These are phyloP conservation scores for Cutaneotrichosporon sp. DNA, from an alignment of 1,284 basidiomycete genomes.

Conservation along the genomic window DNA sequence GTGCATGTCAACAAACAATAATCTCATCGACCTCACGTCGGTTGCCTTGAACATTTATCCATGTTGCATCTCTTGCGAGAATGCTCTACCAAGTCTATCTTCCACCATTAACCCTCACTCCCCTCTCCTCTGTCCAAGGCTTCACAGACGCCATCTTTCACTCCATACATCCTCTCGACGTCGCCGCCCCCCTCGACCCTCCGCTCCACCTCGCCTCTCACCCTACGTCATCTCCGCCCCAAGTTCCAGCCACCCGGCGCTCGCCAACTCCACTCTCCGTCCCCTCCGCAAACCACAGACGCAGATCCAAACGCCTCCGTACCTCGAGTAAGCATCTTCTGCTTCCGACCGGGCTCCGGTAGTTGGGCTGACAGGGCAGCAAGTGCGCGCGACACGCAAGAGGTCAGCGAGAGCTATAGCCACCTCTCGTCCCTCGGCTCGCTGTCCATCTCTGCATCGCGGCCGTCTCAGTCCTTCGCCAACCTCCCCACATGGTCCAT, in stretches of 20 bases:
- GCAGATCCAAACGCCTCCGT: conserved; percentile 15
- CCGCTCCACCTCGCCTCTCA: not conserved
- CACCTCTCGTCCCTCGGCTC: conserved; percentile 37
- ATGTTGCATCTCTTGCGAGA: not conserved
- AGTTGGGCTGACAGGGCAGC: too few relatives aligned
- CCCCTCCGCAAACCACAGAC: not conserved
- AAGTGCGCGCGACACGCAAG: not conserved
- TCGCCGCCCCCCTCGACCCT: not conserved
- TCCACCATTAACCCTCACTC: not conserved
- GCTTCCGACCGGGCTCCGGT: too few relatives aligned
- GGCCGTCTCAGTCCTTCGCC: conserved; percentile 24
- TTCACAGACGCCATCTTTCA: not conserved
- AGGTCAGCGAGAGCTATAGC: conserved; percentile 9
- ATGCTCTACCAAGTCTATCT: conserved; percentile 6
- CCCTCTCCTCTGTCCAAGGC: not conserved
- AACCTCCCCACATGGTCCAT: conserved; percentile 42
- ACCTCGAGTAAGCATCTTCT: conserved; percentile 8
- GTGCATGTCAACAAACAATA: not conserved
- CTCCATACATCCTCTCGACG: not conserved
- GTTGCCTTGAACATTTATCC: too few relatives aligned
- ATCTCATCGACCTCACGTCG: not conserved
- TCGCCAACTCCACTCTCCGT: not conserved
- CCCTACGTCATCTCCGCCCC: not conserved
- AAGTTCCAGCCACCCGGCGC: not conserved
- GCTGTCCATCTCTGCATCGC: conserved; percentile 22